Evolutionary conservation across 352 stramenopile species (phyloP).

Genomic region (Elongisporangium anandrum): DNA sequence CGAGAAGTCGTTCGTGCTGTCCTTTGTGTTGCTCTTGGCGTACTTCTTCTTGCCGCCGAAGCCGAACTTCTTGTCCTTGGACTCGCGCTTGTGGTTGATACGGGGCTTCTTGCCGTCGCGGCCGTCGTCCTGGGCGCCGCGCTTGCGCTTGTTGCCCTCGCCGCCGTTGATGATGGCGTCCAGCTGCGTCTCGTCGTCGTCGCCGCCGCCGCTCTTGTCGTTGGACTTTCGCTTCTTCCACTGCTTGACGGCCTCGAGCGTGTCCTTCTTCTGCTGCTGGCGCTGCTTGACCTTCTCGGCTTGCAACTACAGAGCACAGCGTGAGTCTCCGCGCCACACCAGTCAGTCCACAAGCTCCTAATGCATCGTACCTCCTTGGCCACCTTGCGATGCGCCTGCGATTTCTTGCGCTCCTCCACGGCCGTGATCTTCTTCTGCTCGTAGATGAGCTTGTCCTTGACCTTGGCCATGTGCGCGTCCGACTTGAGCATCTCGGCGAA

Average conservation of each 20-base stretch:
- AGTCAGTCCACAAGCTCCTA: not conserved
- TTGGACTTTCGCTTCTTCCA: constrained; percentile 86
- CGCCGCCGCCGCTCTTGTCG: constrained; percentile 50
- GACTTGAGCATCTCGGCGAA: constrained; percentile 99
- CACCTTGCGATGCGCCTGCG: constrained; percentile 95
- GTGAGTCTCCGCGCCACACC: not conserved
- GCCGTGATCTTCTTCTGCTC: constrained; percentile 99
- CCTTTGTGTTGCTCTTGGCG: constrained; percentile 75
- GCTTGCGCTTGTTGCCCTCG: constrained; percentile 62
- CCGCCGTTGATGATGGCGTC: constrained; percentile 61
- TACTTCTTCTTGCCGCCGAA: constrained; percentile 78
- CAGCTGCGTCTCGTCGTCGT: constrained; percentile 63
- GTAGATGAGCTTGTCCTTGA: constrained; percentile 99
- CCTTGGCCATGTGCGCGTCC: constrained; percentile 93
- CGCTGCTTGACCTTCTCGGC: constrained; percentile 82
- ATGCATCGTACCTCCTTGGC: constrained; percentile 88
- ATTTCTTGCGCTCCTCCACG: constrained; percentile 96
- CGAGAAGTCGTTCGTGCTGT: constrained; percentile 80
- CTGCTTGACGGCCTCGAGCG: constrained; percentile 82
- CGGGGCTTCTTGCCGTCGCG: constrained; percentile 58
- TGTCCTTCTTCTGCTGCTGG: constrained; percentile 85
- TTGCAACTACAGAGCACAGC: constrained; percentile 27
- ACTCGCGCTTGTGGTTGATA: constrained; percentile 61
- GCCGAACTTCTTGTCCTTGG: constrained; percentile 81
- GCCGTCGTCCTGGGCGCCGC: constrained; percentile 11